Conservation (phyloP, 305 asterid species). For the Fraxinus albicans region DNA sequence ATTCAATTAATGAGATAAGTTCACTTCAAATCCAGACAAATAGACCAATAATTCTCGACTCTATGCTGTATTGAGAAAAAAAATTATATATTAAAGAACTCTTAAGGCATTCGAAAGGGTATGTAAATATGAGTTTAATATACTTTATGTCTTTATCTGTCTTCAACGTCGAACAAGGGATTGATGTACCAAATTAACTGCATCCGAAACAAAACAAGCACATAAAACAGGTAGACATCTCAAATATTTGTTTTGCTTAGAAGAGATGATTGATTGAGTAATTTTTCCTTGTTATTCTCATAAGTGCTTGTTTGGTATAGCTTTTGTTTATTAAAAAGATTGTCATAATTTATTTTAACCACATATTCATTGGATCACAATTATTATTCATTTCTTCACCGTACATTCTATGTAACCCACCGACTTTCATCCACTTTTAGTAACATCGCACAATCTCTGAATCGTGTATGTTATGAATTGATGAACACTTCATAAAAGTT, state of each 20-base stretch:
- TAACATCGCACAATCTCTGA: too few species aligned
- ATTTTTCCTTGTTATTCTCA: not conserved
- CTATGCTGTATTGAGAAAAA: not conserved
- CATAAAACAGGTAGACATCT: slow-evolving; percentile 20
- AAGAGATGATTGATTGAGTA: not conserved
- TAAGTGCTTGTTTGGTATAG: too few species aligned
- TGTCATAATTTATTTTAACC: not conserved
- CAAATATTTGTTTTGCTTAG: slow-evolving; percentile 6
- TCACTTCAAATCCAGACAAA: slow-evolving; percentile 18
- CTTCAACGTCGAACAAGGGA: not conserved
- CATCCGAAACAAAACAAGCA: slow-evolving; percentile 14
- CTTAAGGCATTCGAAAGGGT: slow-evolving; percentile 36
- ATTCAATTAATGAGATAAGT: slow-evolving; percentile 19
- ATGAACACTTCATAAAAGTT: too few species aligned
- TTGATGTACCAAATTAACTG: slow-evolving; percentile 14
- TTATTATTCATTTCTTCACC: too few species aligned
- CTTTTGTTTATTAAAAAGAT: too few species aligned
- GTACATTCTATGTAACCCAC: too few species aligned
- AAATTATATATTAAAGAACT: slow-evolving; percentile 14
- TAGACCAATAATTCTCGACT: slow-evolving; percentile 8
- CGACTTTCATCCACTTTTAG: too few species aligned
- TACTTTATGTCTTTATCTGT: slow-evolving; percentile 24
- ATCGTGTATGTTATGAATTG: too few species aligned
- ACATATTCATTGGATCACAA: not conserved
- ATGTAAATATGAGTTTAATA: slow-evolving; percentile 17